A percentile compares a stretch with the other conserved stretches of the same genome.
phyloP scores from a whole-genome alignment of 2,329 filamentous ascomycete species.

The Sarocladiaceae sp. region DNA sequence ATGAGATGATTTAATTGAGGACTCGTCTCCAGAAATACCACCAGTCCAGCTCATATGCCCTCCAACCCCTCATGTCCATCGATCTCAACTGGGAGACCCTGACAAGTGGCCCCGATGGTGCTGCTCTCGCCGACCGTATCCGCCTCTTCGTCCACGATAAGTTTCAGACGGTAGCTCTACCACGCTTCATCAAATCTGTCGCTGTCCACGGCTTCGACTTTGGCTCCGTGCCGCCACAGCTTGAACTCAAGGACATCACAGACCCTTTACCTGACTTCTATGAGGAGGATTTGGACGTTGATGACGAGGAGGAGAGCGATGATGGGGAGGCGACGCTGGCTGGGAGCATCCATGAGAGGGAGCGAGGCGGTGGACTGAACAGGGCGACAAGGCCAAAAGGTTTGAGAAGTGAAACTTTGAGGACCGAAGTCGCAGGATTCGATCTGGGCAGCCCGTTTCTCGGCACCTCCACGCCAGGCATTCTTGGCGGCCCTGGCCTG shows the following conservation, averaged over 20 bases:
- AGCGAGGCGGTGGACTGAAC: conserved; percentile 16
- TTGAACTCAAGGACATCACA: conserved; percentile 94
- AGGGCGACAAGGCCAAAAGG: conserved; percentile 8
- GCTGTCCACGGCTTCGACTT: conserved; percentile 93
- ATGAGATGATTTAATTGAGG: too few species aligned
- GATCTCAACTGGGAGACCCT: conserved; percentile 95
- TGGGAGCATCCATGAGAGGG: conserved; percentile 11
- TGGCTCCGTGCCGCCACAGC: conserved; percentile 70
- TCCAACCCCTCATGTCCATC: conserved; percentile 70
- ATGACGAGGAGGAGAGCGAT: conserved; percentile 32
- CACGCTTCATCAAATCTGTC: conserved; percentile 94
- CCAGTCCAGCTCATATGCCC: not conserved
- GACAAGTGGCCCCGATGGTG: conserved; percentile 81
- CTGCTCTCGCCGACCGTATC: conserved; percentile 76
- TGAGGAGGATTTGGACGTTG: conserved; percentile 63
- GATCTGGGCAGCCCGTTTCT: conserved; percentile 52
- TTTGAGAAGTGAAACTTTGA: conserved; percentile 15
- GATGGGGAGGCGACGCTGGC: conserved; percentile 19
- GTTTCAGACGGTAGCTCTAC: conserved; percentile 86
- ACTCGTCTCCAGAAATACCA: too few species aligned
- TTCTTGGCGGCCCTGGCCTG: conserved; percentile 68
- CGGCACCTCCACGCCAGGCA: conserved; percentile 54
- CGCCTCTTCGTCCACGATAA: conserved; percentile 91
- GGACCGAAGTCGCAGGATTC: conserved; percentile 22
- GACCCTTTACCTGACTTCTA: conserved; percentile 96